Evolutionary conservation across 1,284 basidiomycete genomes (phyloP).

Genomic region (Flammula alnicola): DNA sequence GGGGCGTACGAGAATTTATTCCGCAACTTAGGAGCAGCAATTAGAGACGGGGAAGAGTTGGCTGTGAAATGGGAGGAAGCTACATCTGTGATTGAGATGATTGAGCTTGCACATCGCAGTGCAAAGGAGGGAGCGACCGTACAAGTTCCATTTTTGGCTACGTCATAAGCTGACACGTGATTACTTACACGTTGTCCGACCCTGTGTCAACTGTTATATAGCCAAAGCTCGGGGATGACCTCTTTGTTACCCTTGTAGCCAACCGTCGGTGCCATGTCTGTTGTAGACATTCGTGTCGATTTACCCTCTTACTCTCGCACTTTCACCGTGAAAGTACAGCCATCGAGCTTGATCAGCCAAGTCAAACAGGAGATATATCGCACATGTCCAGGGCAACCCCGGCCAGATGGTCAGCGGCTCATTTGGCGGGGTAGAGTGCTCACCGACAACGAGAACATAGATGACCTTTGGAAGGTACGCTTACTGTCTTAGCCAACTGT

Average conservation of each 20-base stretch:
- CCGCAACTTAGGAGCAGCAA: conserved; percentile 66
- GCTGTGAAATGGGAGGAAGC: conserved; percentile 76
- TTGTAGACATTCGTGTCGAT: conserved; percentile 66
- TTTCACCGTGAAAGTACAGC: conserved; percentile 58
- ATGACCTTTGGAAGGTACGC: conserved; percentile 71
- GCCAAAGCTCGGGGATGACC: conserved; percentile 6
- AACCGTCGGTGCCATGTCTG: conserved; percentile 32
- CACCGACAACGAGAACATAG: conserved; percentile 65
- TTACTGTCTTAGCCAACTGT: conserved; percentile 11
- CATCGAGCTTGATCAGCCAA: conserved; percentile 56
- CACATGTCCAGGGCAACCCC: conserved; percentile 67
- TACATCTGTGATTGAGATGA: conserved; percentile 70
- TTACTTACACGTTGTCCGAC: conserved; percentile 21
- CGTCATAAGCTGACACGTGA: conserved; percentile 30
- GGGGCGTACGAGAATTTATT: conserved; percentile 68
- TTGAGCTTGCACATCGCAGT: conserved; percentile 72
- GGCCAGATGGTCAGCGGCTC: conserved; percentile 69
- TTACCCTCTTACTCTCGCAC: conserved; percentile 74
- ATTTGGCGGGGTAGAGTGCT: conserved; percentile 76
- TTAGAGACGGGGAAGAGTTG: conserved; percentile 55
- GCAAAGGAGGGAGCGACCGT: conserved; percentile 57
- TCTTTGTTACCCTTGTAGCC: conserved; percentile 13
- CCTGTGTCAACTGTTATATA: conserved; percentile 10
- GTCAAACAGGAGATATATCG: conserved; percentile 69
- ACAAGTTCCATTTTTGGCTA: conserved; percentile 28